Conservation (phyloP, 108 stramenopile genomes). For the Nitzschia sp. region DNA sequence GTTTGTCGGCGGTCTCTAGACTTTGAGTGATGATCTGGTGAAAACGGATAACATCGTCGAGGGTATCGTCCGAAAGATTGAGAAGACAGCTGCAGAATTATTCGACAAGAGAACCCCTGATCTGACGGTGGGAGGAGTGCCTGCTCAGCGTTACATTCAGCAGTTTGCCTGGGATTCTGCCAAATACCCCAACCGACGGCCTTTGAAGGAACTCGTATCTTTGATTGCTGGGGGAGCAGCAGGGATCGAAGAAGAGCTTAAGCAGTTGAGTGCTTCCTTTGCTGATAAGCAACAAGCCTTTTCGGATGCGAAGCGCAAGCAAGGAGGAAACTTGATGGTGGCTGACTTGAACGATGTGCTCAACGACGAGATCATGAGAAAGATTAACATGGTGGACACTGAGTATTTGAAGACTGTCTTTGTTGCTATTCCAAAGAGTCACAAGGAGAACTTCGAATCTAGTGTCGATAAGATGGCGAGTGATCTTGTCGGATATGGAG, state of each 20-base stretch:
- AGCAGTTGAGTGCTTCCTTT: constrained; percentile 78
- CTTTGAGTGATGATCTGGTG: constrained; percentile 81
- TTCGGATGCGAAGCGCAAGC: constrained; percentile 70
- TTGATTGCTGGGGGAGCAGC: constrained; percentile 78
- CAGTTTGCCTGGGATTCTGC: constrained; percentile 96
- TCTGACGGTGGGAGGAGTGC: constrained; percentile 83
- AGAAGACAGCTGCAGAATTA: constrained; percentile 79
- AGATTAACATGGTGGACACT: constrained; percentile 77
- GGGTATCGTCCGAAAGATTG: constrained; percentile 88
- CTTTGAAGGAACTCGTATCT: constrained; percentile 83
- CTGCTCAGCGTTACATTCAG: constrained; percentile 82
- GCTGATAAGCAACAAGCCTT: constrained; percentile 83
- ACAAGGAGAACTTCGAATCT: constrained; percentile 67
- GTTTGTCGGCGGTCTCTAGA: constrained; percentile 32
- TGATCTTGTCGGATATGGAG: constrained; percentile 87
- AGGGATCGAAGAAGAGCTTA: constrained; percentile 91
- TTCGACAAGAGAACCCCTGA: constrained; percentile 61
- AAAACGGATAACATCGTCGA: constrained; percentile 87
- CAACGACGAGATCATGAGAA: constrained; percentile 68
- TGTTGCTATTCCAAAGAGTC: constrained; percentile 75
- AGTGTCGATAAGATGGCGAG: constrained; percentile 66
- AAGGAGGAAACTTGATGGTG: constrained; percentile 79
- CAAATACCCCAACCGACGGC: constrained; percentile 89
- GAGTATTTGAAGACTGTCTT: constrained; percentile 92
- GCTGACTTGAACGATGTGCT: constrained; percentile 90